Evolutionary conservation across 164 flowering plant genomes (phyloP), one percentile per base, ranked within the genome.

Genomic region (Liriodendron chinense): DNA sequence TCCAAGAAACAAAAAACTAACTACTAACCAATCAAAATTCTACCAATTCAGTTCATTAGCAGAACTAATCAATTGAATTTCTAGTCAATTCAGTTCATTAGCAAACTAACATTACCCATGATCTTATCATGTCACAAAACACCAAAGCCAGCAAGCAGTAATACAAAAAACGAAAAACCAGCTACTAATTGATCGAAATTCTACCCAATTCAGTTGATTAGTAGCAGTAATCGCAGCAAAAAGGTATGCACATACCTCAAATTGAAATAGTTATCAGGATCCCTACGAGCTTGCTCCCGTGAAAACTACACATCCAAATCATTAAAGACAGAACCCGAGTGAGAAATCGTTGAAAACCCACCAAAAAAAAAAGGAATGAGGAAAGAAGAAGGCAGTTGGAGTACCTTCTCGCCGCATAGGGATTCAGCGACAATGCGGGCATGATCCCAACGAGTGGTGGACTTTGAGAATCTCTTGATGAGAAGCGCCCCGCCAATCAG

Each of bases 391-490:
- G 47, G 20, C 1, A 26, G 18, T 14, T 25, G 7, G 1, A 0
- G 5, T 5, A 92, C 97, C 93, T 93, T 95, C 67, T 93, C 94
- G 62, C 98, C 98, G 76, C 77, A 72, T 78, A 96, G 91, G 48
- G 99, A 83, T 34, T 88, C 85, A 43, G 93, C 81, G 8, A 93
- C 96, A 71, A 91, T 56, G 68, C 86, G 83, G 34, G 97, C 82
- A 75, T 96, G 99, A 84, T 96, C 98, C 93, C 99, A 89, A 24
- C 96, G 85, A 47, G 98, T 92, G 75, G 93, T 88, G 53, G 98
- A 87, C 84, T 92, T 92, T 71, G 94, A 92, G 74, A 96, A 80
- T 1, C 88, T 82, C 83, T 87, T 91, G 28, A 96, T 80, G 66
- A 92, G 76, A 76, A 96, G 71, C 9, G 90, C 98, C 0, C 98